Evolutionary conservation across 768 basidiomycete species (phyloP).

Genomic region (Agaricus sinodeliciosus): DNA sequence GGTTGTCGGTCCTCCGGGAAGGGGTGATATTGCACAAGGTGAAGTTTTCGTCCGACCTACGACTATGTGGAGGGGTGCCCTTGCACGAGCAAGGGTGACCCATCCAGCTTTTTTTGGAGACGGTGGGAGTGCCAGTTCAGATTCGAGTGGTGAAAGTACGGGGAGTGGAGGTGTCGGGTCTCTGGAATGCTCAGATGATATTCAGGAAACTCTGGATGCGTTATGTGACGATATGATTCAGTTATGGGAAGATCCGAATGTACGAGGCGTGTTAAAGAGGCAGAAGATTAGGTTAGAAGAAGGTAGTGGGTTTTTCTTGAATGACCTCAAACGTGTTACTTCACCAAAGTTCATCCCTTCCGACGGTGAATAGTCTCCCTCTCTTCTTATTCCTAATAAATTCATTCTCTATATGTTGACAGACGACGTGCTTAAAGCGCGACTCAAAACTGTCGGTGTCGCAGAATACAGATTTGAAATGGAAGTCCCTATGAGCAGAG

Average conservation of each 20-base stretch:
- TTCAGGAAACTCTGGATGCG: constrained; percentile 51
- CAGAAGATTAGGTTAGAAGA: constrained; percentile 66
- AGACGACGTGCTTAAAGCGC: constrained; percentile 75
- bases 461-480: constrained; percentile 80
- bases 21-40: constrained; percentile 21
- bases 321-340: constrained; percentile 62
- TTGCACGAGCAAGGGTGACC: constrained; percentile 38
- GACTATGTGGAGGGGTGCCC: constrained; percentile 55
- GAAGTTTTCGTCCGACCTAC: constrained; percentile 64
- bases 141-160: constrained; percentile 35
- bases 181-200: constrained; percentile 35
- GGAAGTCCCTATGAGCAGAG: constrained; percentile 46
- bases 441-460: constrained; percentile 73
- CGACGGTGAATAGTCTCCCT: constrained; percentile 39
- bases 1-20: background rate
- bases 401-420: background rate
- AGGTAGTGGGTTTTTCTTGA: constrained; percentile 71
- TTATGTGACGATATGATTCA: constrained; percentile 58
- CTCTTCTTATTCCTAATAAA: background rate
- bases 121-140: constrained; percentile 17
- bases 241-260: constrained; percentile 59
- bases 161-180: constrained; percentile 30
- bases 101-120: constrained; percentile 21
- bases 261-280: constrained; percentile 47
- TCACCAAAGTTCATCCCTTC: constrained; percentile 58